Conservation (phyloP, 345 rosid species). For the Sisymbrium irio region DNA sequence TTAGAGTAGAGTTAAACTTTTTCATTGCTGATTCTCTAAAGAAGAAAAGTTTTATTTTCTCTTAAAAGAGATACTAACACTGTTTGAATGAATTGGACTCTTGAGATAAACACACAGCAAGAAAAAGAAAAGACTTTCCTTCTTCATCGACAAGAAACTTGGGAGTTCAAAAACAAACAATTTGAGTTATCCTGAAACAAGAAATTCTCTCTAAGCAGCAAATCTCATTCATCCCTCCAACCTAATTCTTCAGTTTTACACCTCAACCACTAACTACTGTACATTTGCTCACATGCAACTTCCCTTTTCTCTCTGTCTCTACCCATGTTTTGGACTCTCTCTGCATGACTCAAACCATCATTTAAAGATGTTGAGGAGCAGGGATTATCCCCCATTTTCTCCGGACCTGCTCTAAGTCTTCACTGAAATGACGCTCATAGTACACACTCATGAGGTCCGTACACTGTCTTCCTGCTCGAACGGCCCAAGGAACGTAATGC, state of each 20-base stretch:
- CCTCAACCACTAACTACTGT: conserved; percentile 16
- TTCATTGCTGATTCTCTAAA: neutral
- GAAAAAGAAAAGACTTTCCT: neutral
- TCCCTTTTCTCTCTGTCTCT: neutral
- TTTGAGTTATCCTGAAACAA: conserved; percentile 10
- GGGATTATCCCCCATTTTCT: no score
- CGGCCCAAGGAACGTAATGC: no score
- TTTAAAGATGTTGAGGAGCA: no score
- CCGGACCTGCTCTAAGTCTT: no score
- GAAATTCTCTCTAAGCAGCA: conserved; percentile 17
- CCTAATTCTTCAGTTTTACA: conserved; percentile 26
- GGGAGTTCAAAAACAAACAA: conserved; percentile 10
- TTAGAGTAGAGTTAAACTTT: neutral
- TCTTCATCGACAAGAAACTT: conserved; percentile 4
- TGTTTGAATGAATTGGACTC: neutral
- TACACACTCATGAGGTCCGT: no score
- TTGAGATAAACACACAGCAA: neutral
- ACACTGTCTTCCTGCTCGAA: no score
- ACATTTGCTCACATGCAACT: conserved; percentile 25
- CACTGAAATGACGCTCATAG: no score
- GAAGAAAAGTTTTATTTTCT: neutral
- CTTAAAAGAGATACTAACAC: no score
- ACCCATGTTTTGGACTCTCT: no score
- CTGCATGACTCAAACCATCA: no score
- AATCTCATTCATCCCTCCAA: conserved; percentile 29